These are phyloP conservation scores for Phyllostachys edulis DNA, from an alignment of 176 grass and related monocot genomes.

Conservation along the genomic window DNA sequence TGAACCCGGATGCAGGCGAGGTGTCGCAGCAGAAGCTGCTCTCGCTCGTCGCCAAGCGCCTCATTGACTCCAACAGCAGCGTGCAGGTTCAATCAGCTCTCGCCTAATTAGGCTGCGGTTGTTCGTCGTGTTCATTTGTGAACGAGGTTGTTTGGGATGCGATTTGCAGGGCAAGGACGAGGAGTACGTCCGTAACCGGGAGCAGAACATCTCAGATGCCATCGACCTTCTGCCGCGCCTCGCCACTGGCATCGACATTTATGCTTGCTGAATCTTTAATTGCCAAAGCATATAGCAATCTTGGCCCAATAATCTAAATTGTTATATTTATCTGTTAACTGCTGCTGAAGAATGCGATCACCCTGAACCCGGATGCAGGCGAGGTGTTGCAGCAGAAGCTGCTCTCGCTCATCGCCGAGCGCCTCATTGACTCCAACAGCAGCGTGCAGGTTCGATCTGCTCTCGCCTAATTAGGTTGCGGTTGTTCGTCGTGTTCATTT, in stretches of 20 bases:
- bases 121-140: neutral
- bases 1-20: slow-evolving; percentile 81
- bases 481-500: neutral
- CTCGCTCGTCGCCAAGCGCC: slow-evolving; percentile 82
- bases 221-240: slow-evolving; percentile 84
- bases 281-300: too few species aligned
- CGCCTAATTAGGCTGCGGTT: too few species aligned
- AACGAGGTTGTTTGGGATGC: neutral
- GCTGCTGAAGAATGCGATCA: slow-evolving; percentile 86
- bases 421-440: slow-evolving; percentile 86
- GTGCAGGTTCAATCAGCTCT: slow-evolving; percentile 50
- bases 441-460: slow-evolving; percentile 53
- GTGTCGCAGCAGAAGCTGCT: slow-evolving; percentile 93
- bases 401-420: slow-evolving; percentile 87
- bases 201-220: slow-evolving; percentile 80
- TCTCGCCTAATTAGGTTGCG: too few species aligned
- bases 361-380: slow-evolving; percentile 69
- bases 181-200: slow-evolving; percentile 68
- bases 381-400: slow-evolving; percentile 95
- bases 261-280: too few species aligned
- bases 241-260: slow-evolving; percentile 80
- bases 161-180: slow-evolving; percentile 62
- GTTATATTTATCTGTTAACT: too few species aligned
- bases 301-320: too few species aligned
- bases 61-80: slow-evolving; percentile 82